Percentiles rank a stretch among this genome's conserved stretches.
Evolutionary conservation across 768 basidiomycete genomes (phyloP).

Genomic region (Phaffia tasmanica): DNA sequence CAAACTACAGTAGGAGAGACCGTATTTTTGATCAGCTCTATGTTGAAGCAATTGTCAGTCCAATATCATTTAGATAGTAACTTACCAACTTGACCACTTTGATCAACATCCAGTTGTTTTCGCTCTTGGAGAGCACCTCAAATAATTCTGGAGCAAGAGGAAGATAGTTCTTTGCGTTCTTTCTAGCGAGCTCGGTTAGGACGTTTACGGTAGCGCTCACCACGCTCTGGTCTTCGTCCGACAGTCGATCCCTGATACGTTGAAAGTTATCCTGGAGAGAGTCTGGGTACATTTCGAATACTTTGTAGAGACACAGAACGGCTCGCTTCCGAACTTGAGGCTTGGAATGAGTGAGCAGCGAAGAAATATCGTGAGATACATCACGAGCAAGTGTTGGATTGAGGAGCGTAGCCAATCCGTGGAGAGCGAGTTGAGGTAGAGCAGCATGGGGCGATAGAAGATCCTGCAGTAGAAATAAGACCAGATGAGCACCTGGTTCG

Average conservation of each 20-base stretch:
- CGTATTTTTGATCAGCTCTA: neutral
- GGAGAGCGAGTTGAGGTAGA: conserved; percentile 55
- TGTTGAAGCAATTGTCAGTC: neutral
- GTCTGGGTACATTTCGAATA: conserved; percentile 72
- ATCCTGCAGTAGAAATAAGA: conserved; percentile 47
- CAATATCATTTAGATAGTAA: conserved; percentile 2
- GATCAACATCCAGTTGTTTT: conserved; percentile 99
- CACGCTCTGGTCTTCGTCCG: conserved; percentile 50
- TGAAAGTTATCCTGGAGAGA: conserved; percentile 54
- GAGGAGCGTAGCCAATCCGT: conserved; percentile 72
- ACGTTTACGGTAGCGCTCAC: conserved; percentile 91
- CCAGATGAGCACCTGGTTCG: neutral
- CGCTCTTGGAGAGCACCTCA: conserved; percentile 79
- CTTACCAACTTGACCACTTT: conserved; percentile 90
- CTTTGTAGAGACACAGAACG: conserved; percentile 67
- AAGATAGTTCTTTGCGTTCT: conserved; percentile 68
- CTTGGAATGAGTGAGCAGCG: conserved; percentile 80
- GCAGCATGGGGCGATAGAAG: conserved; percentile 65
- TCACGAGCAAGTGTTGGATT: conserved; percentile 85
- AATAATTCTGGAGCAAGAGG: conserved; percentile 84
- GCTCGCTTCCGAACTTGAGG: conserved; percentile 72
- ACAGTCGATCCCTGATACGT: conserved; percentile 65
- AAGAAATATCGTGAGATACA: conserved; percentile 68
- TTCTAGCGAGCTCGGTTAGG: conserved; percentile 77
- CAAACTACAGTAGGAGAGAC: conserved; percentile 53